Evolutionary conservation across 2,329 filamentous ascomycete genomes (phyloP).

Genomic region (Thermothelomyces thermophilus): DNA sequence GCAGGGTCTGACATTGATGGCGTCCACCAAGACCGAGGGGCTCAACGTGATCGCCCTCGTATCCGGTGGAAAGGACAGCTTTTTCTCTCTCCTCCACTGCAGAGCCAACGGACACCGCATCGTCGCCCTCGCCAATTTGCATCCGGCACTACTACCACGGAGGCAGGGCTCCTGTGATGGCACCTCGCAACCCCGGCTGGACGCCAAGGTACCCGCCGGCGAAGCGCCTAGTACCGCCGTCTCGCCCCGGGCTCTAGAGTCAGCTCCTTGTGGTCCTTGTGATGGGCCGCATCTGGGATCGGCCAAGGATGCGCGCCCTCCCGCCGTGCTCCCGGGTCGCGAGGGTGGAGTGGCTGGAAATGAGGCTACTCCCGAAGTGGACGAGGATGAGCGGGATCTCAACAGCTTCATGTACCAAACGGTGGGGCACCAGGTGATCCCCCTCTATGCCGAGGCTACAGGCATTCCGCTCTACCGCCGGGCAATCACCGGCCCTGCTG

Average conservation of each 20-base stretch:
- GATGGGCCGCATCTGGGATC: slow-evolving; percentile 4
- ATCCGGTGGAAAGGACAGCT: slow-evolving; percentile 94
- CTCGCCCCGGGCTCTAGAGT: slow-evolving; percentile 8
- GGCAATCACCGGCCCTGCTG: slow-evolving; percentile 64
- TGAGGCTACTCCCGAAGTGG: slow-evolving; percentile 29
- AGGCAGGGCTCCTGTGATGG: not conserved
- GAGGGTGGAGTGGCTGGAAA: slow-evolving; percentile 13
- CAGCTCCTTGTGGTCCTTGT: slow-evolving; percentile 2
- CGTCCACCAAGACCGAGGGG: slow-evolving; percentile 24
- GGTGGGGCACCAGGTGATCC: slow-evolving; percentile 80
- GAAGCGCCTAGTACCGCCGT: slow-evolving; percentile 17
- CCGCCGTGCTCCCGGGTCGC: slow-evolving; percentile 8
- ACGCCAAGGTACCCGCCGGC: slow-evolving; percentile 3
- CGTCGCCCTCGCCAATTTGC: slow-evolving; percentile 82
- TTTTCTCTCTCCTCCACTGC: slow-evolving; percentile 90
- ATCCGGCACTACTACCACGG: slow-evolving; percentile 42
- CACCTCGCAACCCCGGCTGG: slow-evolving; percentile 3
- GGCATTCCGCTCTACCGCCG: slow-evolving; percentile 77
- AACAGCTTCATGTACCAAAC: slow-evolving; percentile 99
- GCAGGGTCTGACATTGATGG: not conserved
- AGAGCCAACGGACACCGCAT: slow-evolving; percentile 76
- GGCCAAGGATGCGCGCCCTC: slow-evolving; percentile 9
- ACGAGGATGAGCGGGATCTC: slow-evolving; percentile 55
- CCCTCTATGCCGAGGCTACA: slow-evolving; percentile 74
- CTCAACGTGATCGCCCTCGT: slow-evolving; percentile 84